A percentile compares a stretch with the other conserved stretches of the same genome.
Conservation (phyloP, 1,139 yeast species). For the Sugiyamaella xylanicola region DNA sequence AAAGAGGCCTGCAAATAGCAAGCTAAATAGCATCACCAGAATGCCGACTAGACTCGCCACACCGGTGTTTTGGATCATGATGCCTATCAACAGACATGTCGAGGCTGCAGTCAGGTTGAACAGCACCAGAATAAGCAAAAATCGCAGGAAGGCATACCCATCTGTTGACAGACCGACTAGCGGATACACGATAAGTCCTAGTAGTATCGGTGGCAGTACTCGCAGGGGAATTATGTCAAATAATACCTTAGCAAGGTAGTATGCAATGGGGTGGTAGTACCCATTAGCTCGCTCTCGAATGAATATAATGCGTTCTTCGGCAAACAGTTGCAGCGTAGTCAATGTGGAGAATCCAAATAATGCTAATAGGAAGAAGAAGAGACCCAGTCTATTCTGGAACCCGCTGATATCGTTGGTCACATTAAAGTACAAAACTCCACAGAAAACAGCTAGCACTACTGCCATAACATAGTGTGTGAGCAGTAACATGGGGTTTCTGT, state of each 20-base stretch:
- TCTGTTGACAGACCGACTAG: conserved; percentile 83
- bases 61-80: conserved; percentile 84
- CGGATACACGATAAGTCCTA: conserved; percentile 88
- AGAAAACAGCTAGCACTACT: conserved; percentile 71
- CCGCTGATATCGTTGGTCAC: conserved; percentile 90
- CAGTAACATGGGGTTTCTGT: conserved; percentile 85
- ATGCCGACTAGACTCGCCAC: conserved; percentile 91
- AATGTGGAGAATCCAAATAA: conserved; percentile 91
- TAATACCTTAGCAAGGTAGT: conserved; percentile 78
- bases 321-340: conserved; percentile 87
- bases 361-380: conserved; percentile 86
- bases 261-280: conserved; percentile 83
- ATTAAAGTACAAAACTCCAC: conserved; percentile 83
- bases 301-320: conserved; percentile 84
- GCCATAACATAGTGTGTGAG: conserved; percentile 82
- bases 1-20: conserved; percentile 90
- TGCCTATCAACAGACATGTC: conserved; percentile 84
- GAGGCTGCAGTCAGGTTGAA: conserved; percentile 87
- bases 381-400: conserved; percentile 90
- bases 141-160: conserved; percentile 72
- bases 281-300: conserved; percentile 92
- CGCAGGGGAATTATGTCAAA: conserved; percentile 91
- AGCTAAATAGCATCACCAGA: conserved; percentile 74
- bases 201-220: conserved; percentile 82
- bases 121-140: conserved; percentile 67